Evolutionary conservation across 1,284 basidiomycete species (phyloP).

Genomic region (Porodaedalea pini): DNA sequence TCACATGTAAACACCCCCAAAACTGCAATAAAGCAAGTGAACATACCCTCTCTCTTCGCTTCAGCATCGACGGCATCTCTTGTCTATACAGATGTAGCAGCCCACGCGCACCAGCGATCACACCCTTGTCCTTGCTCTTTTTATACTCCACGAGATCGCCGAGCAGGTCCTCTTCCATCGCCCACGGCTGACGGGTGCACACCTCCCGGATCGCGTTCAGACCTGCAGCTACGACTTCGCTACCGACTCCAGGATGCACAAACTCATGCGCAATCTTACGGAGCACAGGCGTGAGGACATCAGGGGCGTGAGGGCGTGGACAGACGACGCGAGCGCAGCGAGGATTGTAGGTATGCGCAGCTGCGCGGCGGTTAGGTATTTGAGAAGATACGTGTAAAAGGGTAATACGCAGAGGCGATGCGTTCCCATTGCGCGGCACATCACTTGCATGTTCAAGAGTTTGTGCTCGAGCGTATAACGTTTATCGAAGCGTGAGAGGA

Average conservation of each 20-base stretch:
- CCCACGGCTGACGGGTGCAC: constrained; percentile 91
- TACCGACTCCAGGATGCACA: constrained; percentile 94
- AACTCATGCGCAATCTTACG: constrained; percentile 94
- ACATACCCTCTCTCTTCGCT: constrained; percentile 78
- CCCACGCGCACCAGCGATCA: constrained; percentile 84
- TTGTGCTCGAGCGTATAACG: constrained; percentile 95
- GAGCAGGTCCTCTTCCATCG: constrained; percentile 92
- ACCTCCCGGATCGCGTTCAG: constrained; percentile 94
- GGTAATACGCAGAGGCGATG: constrained; percentile 93
- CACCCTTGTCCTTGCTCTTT: constrained; percentile 93
- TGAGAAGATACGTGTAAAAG: constrained; percentile 97
- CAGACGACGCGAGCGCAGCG: constrained; percentile 91
- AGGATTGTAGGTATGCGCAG: constrained; percentile 93
- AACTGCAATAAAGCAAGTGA: constrained; percentile 5
- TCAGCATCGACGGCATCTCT: constrained; percentile 92
- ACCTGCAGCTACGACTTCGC: constrained; percentile 94
- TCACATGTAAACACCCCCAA: background rate
- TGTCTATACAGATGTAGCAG: constrained; percentile 92
- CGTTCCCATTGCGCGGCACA: constrained; percentile 90
- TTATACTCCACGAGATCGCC: constrained; percentile 92
- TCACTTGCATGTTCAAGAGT: constrained; percentile 94
- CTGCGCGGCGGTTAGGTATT: constrained; percentile 92
- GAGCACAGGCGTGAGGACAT: constrained; percentile 86
- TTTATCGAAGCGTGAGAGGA: constrained; percentile 85
- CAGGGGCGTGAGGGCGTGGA: constrained; percentile 96